These are phyloP conservation scores for Blastomyces emzantsi DNA, from an alignment of 2,329 filamentous ascomycete genomes.

Conservation along the genomic window DNA sequence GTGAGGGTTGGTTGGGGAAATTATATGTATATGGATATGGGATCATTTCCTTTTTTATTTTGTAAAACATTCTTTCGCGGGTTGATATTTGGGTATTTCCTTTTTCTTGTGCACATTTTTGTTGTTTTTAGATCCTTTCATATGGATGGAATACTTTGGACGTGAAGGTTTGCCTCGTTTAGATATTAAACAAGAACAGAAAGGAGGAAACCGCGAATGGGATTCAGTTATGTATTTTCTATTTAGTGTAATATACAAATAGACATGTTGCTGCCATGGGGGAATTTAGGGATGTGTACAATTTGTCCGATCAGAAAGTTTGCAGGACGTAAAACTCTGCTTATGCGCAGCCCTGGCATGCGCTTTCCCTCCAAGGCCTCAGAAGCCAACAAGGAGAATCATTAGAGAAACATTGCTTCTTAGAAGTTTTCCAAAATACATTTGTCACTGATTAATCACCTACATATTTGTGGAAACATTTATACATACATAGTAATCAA, in stretches of 20 bases:
- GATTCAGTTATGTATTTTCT: background rate
- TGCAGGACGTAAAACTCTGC: background rate
- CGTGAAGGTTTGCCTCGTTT: background rate
- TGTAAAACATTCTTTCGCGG: background rate
- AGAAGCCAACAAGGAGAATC: no score
- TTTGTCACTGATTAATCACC: background rate
- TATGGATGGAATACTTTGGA: background rate
- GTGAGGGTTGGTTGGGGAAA: background rate
- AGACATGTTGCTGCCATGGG: background rate
- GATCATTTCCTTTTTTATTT: background rate
- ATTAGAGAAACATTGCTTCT: background rate
- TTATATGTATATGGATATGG: slow-evolving; percentile 2
- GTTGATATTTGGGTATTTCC: background rate
- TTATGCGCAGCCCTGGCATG: no score
- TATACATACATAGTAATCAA: slow-evolving; percentile 4
- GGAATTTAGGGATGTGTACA: background rate
- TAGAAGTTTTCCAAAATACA: background rate
- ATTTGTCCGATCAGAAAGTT: background rate
- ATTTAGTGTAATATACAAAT: slow-evolving; percentile 5
- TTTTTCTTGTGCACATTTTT: background rate
- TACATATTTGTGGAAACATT: background rate
- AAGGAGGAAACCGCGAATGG: background rate
- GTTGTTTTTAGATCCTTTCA: background rate
- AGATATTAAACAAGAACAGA: background rate
- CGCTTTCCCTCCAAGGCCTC: no score